phyloP scores from a whole-genome alignment of 2,329 filamentous ascomycete species.

The Epichloe hybrida region DNA sequence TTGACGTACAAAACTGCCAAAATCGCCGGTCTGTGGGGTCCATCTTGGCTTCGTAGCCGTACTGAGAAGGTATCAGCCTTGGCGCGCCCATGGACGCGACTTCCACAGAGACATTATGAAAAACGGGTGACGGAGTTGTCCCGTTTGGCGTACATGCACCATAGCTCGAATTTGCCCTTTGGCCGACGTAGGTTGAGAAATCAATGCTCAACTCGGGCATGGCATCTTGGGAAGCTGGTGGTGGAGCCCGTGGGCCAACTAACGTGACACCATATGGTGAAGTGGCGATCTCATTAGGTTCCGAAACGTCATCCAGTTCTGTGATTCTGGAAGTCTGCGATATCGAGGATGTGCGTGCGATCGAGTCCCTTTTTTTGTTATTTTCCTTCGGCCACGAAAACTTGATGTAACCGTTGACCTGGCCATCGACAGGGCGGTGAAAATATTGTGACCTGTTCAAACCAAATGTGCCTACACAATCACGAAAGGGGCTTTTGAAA shows the following conservation, averaged over 20 bases:
- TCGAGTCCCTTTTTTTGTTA: background rate
- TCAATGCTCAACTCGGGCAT: background rate
- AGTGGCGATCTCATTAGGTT: background rate
- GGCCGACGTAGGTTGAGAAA: background rate
- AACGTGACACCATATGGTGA: background rate
- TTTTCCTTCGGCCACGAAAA: constrained; percentile 20
- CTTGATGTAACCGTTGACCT: constrained; percentile 26
- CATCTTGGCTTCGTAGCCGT: constrained; percentile 20
- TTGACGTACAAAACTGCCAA: constrained; percentile 21
- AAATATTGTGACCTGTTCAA: constrained; percentile 12
- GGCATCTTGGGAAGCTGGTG: background rate
- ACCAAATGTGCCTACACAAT: constrained; percentile 17
- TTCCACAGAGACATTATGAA: background rate
- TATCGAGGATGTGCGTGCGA: background rate
- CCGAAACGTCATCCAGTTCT: background rate
- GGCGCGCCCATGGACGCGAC: constrained; percentile 4
- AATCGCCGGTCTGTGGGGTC: constrained; percentile 20
- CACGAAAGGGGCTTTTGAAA: constrained; percentile 20
- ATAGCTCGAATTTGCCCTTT: background rate
- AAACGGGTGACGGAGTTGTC: background rate
- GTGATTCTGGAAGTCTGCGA: background rate
- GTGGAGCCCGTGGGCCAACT: background rate
- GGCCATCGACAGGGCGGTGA: constrained; percentile 18
- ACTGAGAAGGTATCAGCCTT: constrained; percentile 14
- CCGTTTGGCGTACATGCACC: background rate